Evolutionary conservation across 176 grass and related monocot genomes (phyloP).

Genomic region (maize (Zea mays)): Zm-B73-REFERENCE-NAM-5.0 NC_050102.1:132567501-132568000

Average conservation of each 20-base stretch:
- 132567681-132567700: too few relatives aligned
- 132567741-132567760: neutral
- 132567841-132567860: constrained; percentile 29
- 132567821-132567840: too few relatives aligned
- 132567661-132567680: too few relatives aligned
- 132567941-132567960: neutral
- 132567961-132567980: constrained; percentile 32
- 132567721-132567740: constrained; percentile 26
- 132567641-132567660: too few relatives aligned
- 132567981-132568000: too few relatives aligned
- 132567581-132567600: neutral
- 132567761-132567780: constrained; percentile 49
- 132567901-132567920: constrained; percentile 56
- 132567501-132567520: constrained; percentile 46
- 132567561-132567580: constrained; percentile 43
- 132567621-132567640: too few relatives aligned
- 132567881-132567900: constrained; percentile 50
- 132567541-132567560: constrained; percentile 31
- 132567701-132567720: too few relatives aligned
- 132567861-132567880: constrained; percentile 23
- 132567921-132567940: neutral
- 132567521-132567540: constrained; percentile 45
- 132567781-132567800: constrained; percentile 34
- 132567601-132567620: too few relatives aligned
- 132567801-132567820: neutral